Evolutionary conservation across 257 asterid genomes (phyloP).

Genomic region (Henckelia pumila): DNA sequence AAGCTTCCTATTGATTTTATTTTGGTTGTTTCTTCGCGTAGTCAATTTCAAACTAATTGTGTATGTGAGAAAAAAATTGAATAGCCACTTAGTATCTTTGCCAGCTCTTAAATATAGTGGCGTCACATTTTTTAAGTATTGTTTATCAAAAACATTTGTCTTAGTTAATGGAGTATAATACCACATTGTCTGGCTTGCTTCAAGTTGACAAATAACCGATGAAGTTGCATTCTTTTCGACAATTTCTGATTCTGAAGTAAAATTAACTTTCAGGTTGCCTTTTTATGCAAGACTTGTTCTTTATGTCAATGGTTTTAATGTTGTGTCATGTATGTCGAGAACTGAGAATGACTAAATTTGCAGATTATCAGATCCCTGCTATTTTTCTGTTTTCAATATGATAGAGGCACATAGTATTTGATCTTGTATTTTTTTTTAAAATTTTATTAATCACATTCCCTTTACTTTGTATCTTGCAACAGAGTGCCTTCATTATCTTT

Average conservation of each 20-base stretch:
- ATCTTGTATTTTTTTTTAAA: neutral
- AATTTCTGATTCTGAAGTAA: conserved; percentile 6
- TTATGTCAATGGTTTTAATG: neutral
- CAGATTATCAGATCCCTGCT: conserved; percentile 1
- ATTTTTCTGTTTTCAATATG: neutral
- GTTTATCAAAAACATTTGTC: neutral
- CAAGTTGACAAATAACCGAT: neutral
- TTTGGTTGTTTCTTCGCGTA: neutral
- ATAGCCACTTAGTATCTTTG: neutral
- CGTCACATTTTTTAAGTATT: neutral
- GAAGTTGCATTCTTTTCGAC: conserved; percentile 23
- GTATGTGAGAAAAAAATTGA: neutral
- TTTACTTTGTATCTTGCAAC: neutral
- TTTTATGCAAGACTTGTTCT: conserved; percentile 12
- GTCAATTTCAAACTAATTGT: neutral
- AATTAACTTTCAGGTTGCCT: neutral
- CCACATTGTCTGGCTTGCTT: conserved; percentile 3
- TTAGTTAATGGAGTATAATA: neutral
- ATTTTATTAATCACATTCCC: neutral
- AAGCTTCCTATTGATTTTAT: conserved; percentile 12
- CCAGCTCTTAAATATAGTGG: conserved; percentile 12
- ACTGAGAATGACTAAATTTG: neutral
- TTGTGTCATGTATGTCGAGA: conserved; percentile 2
- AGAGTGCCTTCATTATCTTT: conserved; percentile 12
- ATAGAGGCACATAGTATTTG: neutral